Base-by-base conservation (phyloP, 495 filamentous ascomycete genomes). In the Talaromyces adpressus region DNA sequence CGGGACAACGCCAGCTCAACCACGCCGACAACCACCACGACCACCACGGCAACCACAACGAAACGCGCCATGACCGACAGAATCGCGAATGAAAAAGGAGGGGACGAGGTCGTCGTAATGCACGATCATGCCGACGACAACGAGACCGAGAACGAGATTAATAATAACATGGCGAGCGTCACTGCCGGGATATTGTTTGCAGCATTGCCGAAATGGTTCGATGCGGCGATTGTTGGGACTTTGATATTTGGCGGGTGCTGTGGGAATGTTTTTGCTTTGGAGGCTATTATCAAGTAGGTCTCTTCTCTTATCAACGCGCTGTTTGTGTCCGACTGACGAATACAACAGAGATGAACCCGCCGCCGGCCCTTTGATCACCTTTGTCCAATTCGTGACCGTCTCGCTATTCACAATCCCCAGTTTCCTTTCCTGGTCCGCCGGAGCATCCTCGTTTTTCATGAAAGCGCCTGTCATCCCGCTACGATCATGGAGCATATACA, bases 181-280 rank as follows among this genome's bases (percentile, higher is more conserved):
- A 93, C 66, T 25, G 64, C 72, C 22, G 79, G 77, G 0, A 71
- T 77, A 4, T 74, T 75, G 0, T 79, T 83, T 62, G 67, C 77
- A 14, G 83, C 84, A 16, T 78, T 92, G 60, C 86, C 89, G 22
- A 82, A 82, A 68, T 88, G 87, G 87, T 76, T 90, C 7, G 84
- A 83, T 62, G 79, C 88, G 51, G 75, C 83, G 30, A 80, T 87
- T 65, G 94, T 96, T 80, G 78, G 91, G n/a, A 85, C 81, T 23
- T 80, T 97, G 62, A 98, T 98, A 56, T 97, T 98, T 72, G 94
- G 95, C 45, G 94, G 94, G 39, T 99, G 94, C 71, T 99, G 94
- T 80, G 92, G 92, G 32, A 99, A 98, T 81, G 94, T 92, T 30
- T 98, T 96, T 77, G 90, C 93, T 7, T 85, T 99, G 47, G 94